Evolutionary conservation across 2,329 filamentous ascomycete genomes (phyloP).

Genomic region (Colletotrichum limetticola): DNA sequence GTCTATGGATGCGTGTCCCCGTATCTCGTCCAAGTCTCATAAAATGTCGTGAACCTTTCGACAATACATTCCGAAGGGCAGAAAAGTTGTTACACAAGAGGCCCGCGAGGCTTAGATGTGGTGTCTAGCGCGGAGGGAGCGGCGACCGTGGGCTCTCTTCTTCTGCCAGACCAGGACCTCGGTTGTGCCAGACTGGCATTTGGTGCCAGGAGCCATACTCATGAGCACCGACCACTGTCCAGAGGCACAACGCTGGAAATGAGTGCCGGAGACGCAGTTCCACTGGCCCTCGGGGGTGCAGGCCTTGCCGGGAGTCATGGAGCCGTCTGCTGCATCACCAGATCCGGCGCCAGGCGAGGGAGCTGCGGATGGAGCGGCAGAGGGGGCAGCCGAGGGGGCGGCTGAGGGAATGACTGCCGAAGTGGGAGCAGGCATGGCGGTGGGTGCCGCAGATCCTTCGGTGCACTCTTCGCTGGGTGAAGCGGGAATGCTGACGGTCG

Average conservation of each 20-base stretch:
- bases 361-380: not conserved
- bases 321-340: constrained; percentile 40
- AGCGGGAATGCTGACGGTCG: constrained; percentile 40
- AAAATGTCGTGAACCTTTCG: constrained; percentile 27
- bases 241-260: constrained; percentile 72
- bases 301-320: constrained; percentile 49
- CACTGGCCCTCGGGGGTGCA: constrained; percentile 66
- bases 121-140: constrained; percentile 21
- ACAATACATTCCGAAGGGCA: constrained; percentile 23
- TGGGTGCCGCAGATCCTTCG: not conserved
- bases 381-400: constrained; percentile 1
- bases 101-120: constrained; percentile 10
- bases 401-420: not conserved
- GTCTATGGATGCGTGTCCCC: constrained; percentile 24
- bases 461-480: constrained; percentile 31
- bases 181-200: constrained; percentile 51
- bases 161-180: constrained; percentile 40
- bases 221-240: constrained; percentile 63
- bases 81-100: not conserved
- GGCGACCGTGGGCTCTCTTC: constrained; percentile 32
- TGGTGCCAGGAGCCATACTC: constrained; percentile 63
- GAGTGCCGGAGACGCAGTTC: constrained; percentile 66
- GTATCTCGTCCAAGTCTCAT: constrained; percentile 30
- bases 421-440: constrained; percentile 13
- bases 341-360: constrained; percentile 6